Evolutionary conservation across 495 filamentous ascomycete species (phyloP).

Genomic region (Lentithecium fluviatile): DNA sequence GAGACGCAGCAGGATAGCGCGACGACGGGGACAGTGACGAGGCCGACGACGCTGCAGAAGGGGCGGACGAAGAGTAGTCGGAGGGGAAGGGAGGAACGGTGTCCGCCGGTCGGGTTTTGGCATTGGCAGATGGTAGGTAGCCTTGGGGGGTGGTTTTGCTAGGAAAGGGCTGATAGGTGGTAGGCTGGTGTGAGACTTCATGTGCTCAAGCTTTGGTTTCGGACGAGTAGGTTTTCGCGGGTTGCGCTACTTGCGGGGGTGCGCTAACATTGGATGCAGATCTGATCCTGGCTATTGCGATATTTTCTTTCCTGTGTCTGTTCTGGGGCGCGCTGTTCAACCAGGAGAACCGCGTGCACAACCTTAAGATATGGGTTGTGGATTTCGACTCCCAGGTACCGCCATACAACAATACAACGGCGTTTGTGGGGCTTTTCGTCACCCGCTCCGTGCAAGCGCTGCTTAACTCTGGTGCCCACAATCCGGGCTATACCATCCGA

Average conservation of each 20-base stretch:
- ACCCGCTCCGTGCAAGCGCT: slow-evolving; percentile 40
- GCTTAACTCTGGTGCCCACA: slow-evolving; percentile 21
- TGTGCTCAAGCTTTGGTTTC: slow-evolving; percentile 46
- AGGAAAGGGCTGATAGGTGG: neutral
- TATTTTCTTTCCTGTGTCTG: slow-evolving; percentile 56
- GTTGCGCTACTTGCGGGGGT: neutral
- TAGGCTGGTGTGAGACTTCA: slow-evolving; percentile 46
- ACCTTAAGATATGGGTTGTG: slow-evolving; percentile 59
- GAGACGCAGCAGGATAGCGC: slow-evolving; percentile 15
- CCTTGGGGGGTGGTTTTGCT: neutral
- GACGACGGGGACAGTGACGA: neutral
- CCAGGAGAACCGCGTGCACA: slow-evolving; percentile 49
- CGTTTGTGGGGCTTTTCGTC: slow-evolving; percentile 59
- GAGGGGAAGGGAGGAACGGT: neutral
- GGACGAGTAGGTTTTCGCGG: slow-evolving; percentile 43
- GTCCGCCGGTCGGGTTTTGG: slow-evolving; percentile 51
- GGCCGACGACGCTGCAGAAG: slow-evolving; percentile 16
- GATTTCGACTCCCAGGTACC: slow-evolving; percentile 62
- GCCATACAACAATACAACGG: slow-evolving; percentile 49
- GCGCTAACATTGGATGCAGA: slow-evolving; percentile 41
- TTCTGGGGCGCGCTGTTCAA: slow-evolving; percentile 62
- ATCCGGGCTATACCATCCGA: slow-evolving; percentile 51
- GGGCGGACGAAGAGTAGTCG: slow-evolving; percentile 24
- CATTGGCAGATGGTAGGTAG: slow-evolving; percentile 45
- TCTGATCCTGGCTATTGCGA: slow-evolving; percentile 54